Evolutionary conservation across 768 basidiomycete genomes (phyloP), one percentile per base, ranked within the genome.

Genomic region (Serendipita sp.): DNA sequence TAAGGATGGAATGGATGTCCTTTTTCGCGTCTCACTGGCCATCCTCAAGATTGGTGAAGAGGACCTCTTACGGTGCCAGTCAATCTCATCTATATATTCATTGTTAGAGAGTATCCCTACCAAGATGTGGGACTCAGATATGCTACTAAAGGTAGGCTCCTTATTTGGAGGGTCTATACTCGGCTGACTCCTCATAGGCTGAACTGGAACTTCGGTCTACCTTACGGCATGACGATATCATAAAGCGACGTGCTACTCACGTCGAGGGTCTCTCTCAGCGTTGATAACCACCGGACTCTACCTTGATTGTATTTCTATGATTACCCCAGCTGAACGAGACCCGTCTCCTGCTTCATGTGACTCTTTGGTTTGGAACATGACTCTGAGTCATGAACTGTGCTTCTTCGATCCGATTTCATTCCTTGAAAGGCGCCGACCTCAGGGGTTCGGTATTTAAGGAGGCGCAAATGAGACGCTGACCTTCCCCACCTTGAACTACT

Each of bases 61-160:
- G 46, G 93, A 96, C 68, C 81, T 99, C 0, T 75, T 95, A 28
- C 80, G 80, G 0, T 92, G 90, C 72, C 84, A 89, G 68, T 91
- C 89, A 0, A 86, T 92, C 48, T 86, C 90, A 0, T 88, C 90
- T 1, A 83, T 97, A 1, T 98, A 97, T 71, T 87, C 92, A 8
- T 84, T 89, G 3, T 75, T 99, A 64, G 89, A 93, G 72, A 89
- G 87, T 69, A 76, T 96, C 67, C 94, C 96, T 0, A 92, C 89
- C 11, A 79, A 92, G 66, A 86, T 94, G 82, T 98, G 94, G 90
- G 85, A 92, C 67, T 85, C 91, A 0, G 93, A 95, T 72, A 88
- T 86, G 72, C 77, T 99, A 1, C 77, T 98, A 41, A 89, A 89
- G 80, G 95, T 95, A 64, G 2, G 16, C 18, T 7, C 7, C 1